Evolutionary conservation across 1,284 basidiomycete genomes (phyloP).

Genomic region (Rhodotorula sp.): DNA sequence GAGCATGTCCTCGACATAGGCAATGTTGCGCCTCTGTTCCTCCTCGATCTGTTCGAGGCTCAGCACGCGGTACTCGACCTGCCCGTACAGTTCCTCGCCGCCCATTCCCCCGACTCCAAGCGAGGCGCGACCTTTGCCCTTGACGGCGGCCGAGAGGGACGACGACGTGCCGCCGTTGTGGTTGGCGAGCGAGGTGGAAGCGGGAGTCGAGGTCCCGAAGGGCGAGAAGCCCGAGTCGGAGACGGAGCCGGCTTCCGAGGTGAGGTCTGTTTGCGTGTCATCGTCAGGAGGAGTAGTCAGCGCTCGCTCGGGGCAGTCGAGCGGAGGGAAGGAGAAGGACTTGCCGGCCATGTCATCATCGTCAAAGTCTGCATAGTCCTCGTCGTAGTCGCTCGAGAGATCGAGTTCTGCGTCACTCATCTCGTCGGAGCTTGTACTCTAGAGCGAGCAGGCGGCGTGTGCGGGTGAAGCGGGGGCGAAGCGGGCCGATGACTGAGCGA

Average conservation of each 20-base stretch:
- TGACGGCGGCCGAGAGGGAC: conserved; percentile 40
- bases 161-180: not conserved
- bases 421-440: not conserved
- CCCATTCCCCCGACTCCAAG: not conserved
- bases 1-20: conserved; percentile 79
- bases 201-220: conserved; percentile 24
- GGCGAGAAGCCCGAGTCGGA: conserved; percentile 34
- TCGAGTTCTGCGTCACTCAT: conserved; percentile 30
- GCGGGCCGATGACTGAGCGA: not conserved
- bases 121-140: conserved; percentile 52
- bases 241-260: conserved; percentile 22
- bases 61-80: conserved; percentile 46
- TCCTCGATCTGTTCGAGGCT: conserved; percentile 59
- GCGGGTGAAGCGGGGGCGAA: not conserved
- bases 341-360: conserved; percentile 21
- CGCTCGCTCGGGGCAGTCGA: not conserved
- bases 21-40: conserved; percentile 71
- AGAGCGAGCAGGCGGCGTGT: not conserved
- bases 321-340: not conserved
- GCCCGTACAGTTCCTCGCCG: conserved; percentile 21
- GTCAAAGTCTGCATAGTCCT: conserved; percentile 21
- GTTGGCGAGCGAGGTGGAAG: conserved; percentile 5
- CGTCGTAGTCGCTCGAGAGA: conserved; percentile 22
- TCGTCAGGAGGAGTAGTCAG: too few relatives aligned
- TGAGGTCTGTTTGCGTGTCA: not conserved